phyloP scores from a whole-genome alignment of 495 filamentous ascomycete species.

The Cladorrhinum samala region DNA sequence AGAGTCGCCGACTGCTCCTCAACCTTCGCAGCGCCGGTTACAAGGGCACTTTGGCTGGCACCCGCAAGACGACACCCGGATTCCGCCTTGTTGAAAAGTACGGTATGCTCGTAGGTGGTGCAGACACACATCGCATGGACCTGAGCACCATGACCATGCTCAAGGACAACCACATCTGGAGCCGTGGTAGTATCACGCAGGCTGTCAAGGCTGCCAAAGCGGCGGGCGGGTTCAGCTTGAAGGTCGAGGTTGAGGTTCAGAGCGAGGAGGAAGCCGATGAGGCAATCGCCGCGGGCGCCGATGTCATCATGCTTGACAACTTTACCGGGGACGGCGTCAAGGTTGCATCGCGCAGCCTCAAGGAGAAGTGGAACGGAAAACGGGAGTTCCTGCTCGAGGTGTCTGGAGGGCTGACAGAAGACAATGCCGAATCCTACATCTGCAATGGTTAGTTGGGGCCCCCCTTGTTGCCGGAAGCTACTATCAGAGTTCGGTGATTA shows the following conservation, averaged over 20 bases:
- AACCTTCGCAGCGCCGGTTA: conserved; percentile 60
- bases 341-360: conserved; percentile 62
- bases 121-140: conserved; percentile 87
- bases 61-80: conserved; percentile 92
- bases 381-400: conserved; percentile 76
- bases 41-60: conserved; percentile 81
- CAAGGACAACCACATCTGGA: conserved; percentile 97
- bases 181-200: conserved; percentile 71
- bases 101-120: conserved; percentile 88
- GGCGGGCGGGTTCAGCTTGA: conserved; percentile 80
- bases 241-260: conserved; percentile 94
- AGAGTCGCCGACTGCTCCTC: conserved; percentile 46
- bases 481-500: too few species aligned
- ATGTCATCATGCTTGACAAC: conserved; percentile 97
- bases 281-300: conserved; percentile 83
- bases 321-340: conserved; percentile 72
- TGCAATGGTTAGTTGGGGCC: conserved; percentile 53
- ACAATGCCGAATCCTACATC: conserved; percentile 74
- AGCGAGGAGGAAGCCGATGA: conserved; percentile 82
- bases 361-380: conserved; percentile 66
- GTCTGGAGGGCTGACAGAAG: conserved; percentile 80
- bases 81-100: conserved; percentile 98
- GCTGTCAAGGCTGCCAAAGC: conserved; percentile 80
- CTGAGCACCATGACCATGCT: conserved; percentile 94
- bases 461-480: neutral